These are phyloP conservation scores for Fusarium longipes DNA, from an alignment of 2,329 filamentous ascomycete species.

Conservation along the genomic window DNA sequence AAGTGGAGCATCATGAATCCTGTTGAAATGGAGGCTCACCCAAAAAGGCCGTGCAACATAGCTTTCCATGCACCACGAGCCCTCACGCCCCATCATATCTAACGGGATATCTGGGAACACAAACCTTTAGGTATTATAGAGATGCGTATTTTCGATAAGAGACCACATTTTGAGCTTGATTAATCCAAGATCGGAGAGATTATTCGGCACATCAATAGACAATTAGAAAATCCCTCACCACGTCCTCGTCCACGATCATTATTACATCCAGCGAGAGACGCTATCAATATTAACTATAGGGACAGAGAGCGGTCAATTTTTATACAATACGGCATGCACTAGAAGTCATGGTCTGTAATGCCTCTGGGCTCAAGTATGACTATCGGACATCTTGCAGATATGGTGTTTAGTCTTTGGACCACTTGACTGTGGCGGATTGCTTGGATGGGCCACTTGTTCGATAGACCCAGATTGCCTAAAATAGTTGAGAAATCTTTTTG, in stretches of 20 bases:
- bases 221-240: background rate
- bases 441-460: no score
- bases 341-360: no score
- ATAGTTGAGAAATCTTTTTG: no score
- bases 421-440: no score
- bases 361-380: no score
- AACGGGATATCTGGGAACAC: slow-evolving; percentile 32
- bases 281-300: background rate
- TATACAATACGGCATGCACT: no score
- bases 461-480: no score
- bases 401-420: no score
- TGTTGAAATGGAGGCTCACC: no score
- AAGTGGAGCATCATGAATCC: no score
- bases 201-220: slow-evolving; percentile 8
- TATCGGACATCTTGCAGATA: no score
- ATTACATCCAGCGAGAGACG: background rate
- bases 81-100: slow-evolving; percentile 17
- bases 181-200: slow-evolving; percentile 21
- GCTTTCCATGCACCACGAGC: slow-evolving; percentile 5
- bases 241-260: background rate
- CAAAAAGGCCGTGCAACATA: no score
- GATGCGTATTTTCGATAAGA: slow-evolving; percentile 1
- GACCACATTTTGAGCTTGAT: slow-evolving; percentile 24
- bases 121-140: slow-evolving; percentile 8
- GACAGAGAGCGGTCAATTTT: background rate